A percentile compares a stretch with the other conserved stretches of the same genome.
phyloP scores from a whole-genome alignment of 768 basidiomycete genomes.

The Mrakia blollopis region DNA sequence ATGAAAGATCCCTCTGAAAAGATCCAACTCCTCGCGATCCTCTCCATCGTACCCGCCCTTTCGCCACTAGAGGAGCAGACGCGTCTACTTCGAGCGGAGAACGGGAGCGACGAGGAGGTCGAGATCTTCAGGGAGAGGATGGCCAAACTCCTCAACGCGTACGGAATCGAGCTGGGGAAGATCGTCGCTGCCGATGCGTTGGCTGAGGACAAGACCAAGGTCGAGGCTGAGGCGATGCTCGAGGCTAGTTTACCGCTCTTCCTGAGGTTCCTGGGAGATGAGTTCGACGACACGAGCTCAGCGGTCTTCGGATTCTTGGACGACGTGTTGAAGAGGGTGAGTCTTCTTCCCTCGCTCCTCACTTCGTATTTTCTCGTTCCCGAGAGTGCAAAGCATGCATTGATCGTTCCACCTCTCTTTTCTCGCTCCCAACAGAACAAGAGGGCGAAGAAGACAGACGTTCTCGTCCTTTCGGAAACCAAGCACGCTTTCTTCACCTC shows the following conservation, averaged over 20 bases:
- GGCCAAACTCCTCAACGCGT: conserved; percentile 71
- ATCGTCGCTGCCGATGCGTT: conserved; percentile 56
- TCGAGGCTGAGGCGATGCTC: conserved; percentile 62
- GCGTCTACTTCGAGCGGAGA: conserved; percentile 55
- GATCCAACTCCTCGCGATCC: conserved; percentile 78
- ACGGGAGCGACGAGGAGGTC: conserved; percentile 77
- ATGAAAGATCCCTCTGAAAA: conserved; percentile 87
- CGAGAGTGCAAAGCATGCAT: not conserved
- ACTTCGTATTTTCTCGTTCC: no score
- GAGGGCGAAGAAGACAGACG: conserved; percentile 49
- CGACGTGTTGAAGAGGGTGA: conserved; percentile 65
- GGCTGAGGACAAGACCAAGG: conserved; percentile 48
- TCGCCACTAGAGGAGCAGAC: conserved; percentile 68
- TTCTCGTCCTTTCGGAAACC: conserved; percentile 31
- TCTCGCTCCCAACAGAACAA: conserved; percentile 61
- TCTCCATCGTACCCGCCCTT: conserved; percentile 77
- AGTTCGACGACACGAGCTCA: conserved; percentile 80
- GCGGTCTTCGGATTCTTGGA: conserved; percentile 78
- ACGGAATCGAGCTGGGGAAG: conserved; percentile 77
- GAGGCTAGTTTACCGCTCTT: conserved; percentile 69
- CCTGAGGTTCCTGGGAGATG: conserved; percentile 82
- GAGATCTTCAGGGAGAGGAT: conserved; percentile 84
- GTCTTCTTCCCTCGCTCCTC: conserved; percentile 40
- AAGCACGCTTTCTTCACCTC: conserved; percentile 61
- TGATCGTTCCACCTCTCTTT: not conserved